These are phyloP conservation scores for Parathielavia appendiculata DNA, from an alignment of 495 filamentous ascomycete genomes.

Conservation along the genomic window DNA sequence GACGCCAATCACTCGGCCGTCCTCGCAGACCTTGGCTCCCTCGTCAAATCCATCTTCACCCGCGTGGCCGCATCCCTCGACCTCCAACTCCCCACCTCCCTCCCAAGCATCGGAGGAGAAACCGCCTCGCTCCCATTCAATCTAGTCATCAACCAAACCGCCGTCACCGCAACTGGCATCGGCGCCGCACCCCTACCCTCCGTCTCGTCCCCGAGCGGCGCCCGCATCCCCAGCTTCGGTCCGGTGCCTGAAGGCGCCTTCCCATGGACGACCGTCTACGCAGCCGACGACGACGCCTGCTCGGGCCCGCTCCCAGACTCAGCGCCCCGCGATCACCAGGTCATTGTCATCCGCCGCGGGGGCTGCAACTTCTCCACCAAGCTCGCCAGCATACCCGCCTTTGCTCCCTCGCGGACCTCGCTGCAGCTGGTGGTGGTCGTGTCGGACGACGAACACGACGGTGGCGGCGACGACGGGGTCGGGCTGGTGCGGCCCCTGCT, in stretches of 20 bases:
- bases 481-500: constrained; percentile 61
- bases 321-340: constrained; percentile 60
- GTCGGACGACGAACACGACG: constrained; percentile 50
- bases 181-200: constrained; percentile 74
- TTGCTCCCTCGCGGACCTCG: constrained; percentile 50
- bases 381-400: constrained; percentile 74
- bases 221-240: constrained; percentile 39
- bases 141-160: constrained; percentile 46
- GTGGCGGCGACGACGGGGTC: not conserved
- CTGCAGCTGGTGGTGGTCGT: constrained; percentile 82
- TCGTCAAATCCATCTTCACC: constrained; percentile 39
- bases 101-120: not conserved
- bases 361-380: constrained; percentile 82
- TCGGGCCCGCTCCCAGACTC: constrained; percentile 54
- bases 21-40: constrained; percentile 25
- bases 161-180: constrained; percentile 64
- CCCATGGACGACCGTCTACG: constrained; percentile 64
- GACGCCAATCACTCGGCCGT: constrained; percentile 4
- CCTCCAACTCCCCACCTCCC: constrained; percentile 17
- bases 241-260: constrained; percentile 36
- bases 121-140: constrained; percentile 21
- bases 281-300: constrained; percentile 65
- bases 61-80: constrained; percentile 30
- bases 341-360: constrained; percentile 80
- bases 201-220: constrained; percentile 47